A percentile compares a stretch with the other conserved stretches of the same genome.
Evolutionary conservation across 2,329 filamentous ascomycete genomes (phyloP).

Genomic region (Sclerotinia nivalis): DNA sequence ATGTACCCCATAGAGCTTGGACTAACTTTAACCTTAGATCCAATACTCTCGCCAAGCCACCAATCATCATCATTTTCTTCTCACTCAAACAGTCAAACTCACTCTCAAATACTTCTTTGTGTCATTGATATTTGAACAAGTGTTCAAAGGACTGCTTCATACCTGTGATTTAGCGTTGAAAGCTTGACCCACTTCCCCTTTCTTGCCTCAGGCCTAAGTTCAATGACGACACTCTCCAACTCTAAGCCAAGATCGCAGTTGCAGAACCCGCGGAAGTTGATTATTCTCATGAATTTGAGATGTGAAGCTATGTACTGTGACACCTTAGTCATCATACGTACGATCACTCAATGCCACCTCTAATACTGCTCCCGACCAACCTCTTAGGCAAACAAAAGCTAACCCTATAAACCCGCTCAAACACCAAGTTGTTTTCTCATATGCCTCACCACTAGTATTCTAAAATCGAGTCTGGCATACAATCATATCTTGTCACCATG

Average conservation of each 20-base stretch:
- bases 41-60: not conserved
- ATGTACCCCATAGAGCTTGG: constrained; percentile 6
- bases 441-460: too few relatives aligned
- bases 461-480: too few relatives aligned
- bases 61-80: not conserved
- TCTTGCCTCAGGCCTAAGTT: not conserved
- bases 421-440: too few relatives aligned
- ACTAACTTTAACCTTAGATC: not conserved
- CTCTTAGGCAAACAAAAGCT: not conserved
- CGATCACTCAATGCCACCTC: not conserved
- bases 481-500: not conserved
- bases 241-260: too few relatives aligned
- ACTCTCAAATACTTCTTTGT: not conserved
- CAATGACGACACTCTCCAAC: not conserved
- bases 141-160: not conserved
- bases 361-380: not conserved
- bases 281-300: not conserved
- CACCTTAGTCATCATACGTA: not conserved
- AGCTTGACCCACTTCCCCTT: too few relatives aligned
- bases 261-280: too few relatives aligned
- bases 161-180: too few relatives aligned
- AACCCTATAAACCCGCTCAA: too few relatives aligned
- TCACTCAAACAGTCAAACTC: not conserved
- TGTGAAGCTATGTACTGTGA: not conserved
- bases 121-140: not conserved